Base-by-base conservation (phyloP, 805 yeast genomes). In the Schizosaccharomyces osmophilus region DNA sequence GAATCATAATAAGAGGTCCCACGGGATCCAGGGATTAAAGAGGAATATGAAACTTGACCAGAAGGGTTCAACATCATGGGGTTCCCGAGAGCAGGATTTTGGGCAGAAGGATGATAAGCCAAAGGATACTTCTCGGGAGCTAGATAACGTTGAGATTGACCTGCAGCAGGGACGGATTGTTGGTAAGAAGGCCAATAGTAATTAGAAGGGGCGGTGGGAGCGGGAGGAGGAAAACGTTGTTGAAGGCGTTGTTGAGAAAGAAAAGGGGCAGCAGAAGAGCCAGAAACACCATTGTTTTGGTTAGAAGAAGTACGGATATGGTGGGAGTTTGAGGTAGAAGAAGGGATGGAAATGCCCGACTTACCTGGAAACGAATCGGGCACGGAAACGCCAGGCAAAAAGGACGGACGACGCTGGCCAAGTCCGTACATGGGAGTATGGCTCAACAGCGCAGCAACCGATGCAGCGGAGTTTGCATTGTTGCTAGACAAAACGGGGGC, bases 371-470 rank as follows among this genome's bases (percentile, higher is more conserved):
- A 8, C 51, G 51, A 19, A 45, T 45, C 51, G 51, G 51, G 51
- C 51, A 45, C 51, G 13, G 51, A 45, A 45, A 45, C 51, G 24
- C 51, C 51, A 45, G 51, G 51, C 26, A 45, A 45, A 24, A 45
- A 45, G 51, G 51, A 45, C 51, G 51, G 51, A 45, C 51, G 51
- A 45, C 51, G 51, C 51, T 45, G 51, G 51, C 51, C 51, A 45
- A 45, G 51, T 9, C 51, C 51, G 26, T 45, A 45, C 51, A 45
- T 45, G 26, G 51, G 51, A 17, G 51, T 24, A 45, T 45, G 51
- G 26, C 51, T 45, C 51, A 45, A 45, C 51, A 45, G 26, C 8
- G 51, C 51, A 45, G 51, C 51, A 45, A 45, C 51, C 51, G 51
- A 45, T 19, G 51, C 22, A 45, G 51, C 51, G 13, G 51, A 45